A percentile compares a stretch with the other conserved stretches of the same genome.
Conservation (phyloP, 148 eudicot species). For the Chenopodium album region DNA sequence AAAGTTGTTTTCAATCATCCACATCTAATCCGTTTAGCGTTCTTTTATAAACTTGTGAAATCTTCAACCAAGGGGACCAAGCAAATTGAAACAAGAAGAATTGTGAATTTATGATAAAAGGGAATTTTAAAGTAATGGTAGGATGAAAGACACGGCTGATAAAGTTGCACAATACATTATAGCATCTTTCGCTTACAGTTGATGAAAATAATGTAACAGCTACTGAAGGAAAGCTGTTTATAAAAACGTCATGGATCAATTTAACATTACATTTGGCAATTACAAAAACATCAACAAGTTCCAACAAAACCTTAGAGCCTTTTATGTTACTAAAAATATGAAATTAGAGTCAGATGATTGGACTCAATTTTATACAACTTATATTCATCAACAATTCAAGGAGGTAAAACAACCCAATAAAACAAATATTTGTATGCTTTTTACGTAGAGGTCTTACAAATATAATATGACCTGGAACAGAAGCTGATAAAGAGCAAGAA, state of each 20-base stretch:
- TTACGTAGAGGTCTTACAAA: neutral
- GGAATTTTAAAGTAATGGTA: constrained; percentile 4
- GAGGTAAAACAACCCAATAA: neutral
- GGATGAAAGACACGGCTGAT: constrained; percentile 1
- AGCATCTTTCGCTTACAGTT: neutral
- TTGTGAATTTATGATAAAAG: neutral
- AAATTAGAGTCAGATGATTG: constrained; percentile 3
- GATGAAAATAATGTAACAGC: neutral
- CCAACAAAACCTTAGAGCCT: neutral
- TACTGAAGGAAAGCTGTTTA: neutral
- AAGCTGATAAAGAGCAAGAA: neutral
- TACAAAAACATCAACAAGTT: neutral
- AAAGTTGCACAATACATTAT: too few relatives aligned
- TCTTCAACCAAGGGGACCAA: constrained; percentile 18
- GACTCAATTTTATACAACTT: neutral
- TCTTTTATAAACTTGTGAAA: constrained; percentile 15
- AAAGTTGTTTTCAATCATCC: constrained; percentile 28
- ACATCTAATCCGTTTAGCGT: constrained; percentile 14
- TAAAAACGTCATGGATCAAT: constrained; percentile 4
- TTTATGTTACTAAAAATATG: neutral
- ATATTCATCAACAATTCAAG: neutral
- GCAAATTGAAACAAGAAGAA: constrained; percentile 13
- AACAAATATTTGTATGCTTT: neutral
- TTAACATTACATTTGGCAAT: neutral
- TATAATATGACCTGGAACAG: neutral